Conservation (phyloP, 2,329 filamentous ascomycete genomes). For the Aureobasidium musti region DNA sequence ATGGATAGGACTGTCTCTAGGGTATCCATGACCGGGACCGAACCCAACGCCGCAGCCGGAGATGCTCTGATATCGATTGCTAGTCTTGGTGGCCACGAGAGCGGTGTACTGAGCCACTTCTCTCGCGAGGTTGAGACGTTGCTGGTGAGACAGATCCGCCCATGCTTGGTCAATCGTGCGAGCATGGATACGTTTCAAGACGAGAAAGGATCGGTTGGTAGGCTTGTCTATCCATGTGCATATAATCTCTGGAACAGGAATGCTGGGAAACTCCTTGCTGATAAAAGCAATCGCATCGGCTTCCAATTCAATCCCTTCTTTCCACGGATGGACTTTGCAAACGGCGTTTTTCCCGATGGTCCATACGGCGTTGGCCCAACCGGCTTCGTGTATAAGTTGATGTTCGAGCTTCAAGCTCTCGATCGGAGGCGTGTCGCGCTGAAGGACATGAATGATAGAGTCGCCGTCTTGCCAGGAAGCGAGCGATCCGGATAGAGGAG, state of each 20-base stretch:
- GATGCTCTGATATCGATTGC: background rate
- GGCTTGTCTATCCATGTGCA: slow-evolving; percentile 2
- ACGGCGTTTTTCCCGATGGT: background rate
- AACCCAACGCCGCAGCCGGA: background rate
- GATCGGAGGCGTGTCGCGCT: background rate
- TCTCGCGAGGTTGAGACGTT: background rate
- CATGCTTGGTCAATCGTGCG: background rate
- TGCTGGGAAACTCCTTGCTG: background rate
- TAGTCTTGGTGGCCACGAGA: background rate
- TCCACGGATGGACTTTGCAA: slow-evolving; percentile 1
- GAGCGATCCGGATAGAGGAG: background rate
- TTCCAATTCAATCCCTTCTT: background rate
- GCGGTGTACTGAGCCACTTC: background rate
- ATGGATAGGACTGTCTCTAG: background rate
- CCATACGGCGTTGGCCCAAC: background rate
- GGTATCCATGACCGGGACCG: background rate
- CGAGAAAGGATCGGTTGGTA: background rate
- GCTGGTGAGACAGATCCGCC: background rate
- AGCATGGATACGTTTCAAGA: background rate
- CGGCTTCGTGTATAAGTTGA: slow-evolving; percentile 5
- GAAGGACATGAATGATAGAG: background rate
- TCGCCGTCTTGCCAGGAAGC: background rate
- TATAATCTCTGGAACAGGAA: background rate
- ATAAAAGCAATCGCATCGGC: background rate
- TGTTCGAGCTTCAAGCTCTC: background rate